Conservation (phyloP, 75 land plant genomes). For the Cupressus sempervirens region DNA sequence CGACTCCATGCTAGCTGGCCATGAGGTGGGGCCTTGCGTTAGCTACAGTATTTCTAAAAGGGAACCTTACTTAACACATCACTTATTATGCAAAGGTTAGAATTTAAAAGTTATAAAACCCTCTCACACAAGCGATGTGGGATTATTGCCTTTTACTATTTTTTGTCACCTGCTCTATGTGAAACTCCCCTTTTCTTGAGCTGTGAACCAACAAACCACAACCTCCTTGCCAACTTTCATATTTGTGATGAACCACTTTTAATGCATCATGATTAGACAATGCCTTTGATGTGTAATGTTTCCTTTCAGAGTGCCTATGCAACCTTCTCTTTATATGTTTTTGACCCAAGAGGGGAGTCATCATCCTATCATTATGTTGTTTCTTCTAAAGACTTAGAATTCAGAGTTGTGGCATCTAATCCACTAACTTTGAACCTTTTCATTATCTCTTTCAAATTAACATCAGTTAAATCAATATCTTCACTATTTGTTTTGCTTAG, state of each 20-base stretch:
- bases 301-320: constrained; percentile 7
- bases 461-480: neutral
- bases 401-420: neutral
- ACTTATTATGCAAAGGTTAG: too few species aligned
- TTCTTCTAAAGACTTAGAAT: neutral
- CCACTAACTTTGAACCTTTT: neutral
- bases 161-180: too few species aligned
- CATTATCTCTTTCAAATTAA: neutral
- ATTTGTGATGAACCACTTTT: constrained; percentile 2
- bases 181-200: constrained; percentile 29
- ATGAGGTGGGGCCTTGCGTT: too few species aligned
- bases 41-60: too few species aligned
- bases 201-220: constrained; percentile 42
- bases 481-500: neutral
- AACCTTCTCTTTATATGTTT: neutral
- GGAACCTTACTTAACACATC: too few species aligned
- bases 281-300: neutral
- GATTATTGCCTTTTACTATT: too few species aligned
- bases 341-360: neutral
- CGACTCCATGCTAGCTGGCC: too few species aligned
- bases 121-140: too few species aligned
- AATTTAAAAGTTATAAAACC: too few species aligned
- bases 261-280: neutral
- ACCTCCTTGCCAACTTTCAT: constrained; percentile 9
- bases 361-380: neutral